Evolutionary conservation across 2,329 filamentous ascomycete genomes (phyloP).

Genomic region (Botryotinia convoluta): DNA sequence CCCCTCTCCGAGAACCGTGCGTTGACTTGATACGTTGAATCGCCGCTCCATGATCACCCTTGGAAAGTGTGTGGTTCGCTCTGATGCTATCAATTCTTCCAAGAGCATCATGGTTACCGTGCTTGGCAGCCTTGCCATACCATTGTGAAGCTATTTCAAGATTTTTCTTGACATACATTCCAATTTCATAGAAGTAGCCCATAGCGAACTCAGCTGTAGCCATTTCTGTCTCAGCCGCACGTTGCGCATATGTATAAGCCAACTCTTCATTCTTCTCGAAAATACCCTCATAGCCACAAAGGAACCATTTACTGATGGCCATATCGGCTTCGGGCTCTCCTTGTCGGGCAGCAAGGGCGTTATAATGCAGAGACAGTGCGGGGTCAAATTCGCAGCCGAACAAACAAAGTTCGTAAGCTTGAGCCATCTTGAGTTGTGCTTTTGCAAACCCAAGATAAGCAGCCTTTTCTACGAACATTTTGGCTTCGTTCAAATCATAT

Average conservation of each 20-base stretch:
- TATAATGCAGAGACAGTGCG: slow-evolving; percentile 90
- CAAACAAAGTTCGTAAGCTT: slow-evolving; percentile 91
- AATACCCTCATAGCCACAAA: slow-evolving; percentile 88
- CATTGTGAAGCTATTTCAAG: slow-evolving; percentile 78
- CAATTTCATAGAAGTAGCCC: slow-evolving; percentile 97
- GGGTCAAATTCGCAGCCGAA: slow-evolving; percentile 94
- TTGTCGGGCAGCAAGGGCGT: slow-evolving; percentile 86
- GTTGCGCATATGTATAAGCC: slow-evolving; percentile 85
- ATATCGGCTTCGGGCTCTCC: slow-evolving; percentile 92
- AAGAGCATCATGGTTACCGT: slow-evolving; percentile 87
- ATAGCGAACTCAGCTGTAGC: slow-evolving; percentile 93
- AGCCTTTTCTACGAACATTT: slow-evolving; percentile 91
- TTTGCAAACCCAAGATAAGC: slow-evolving; percentile 95
- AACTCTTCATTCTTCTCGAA: slow-evolving; percentile 96
- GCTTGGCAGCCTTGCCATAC: slow-evolving; percentile 86
- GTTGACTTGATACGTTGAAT: slow-evolving; percentile 83
- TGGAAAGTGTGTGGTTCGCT: slow-evolving; percentile 79
- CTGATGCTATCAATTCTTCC: slow-evolving; percentile 80
- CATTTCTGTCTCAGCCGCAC: slow-evolving; percentile 77
- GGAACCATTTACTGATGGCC: slow-evolving; percentile 97
- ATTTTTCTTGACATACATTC: slow-evolving; percentile 84
- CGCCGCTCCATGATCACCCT: slow-evolving; percentile 87
- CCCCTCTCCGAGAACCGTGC: slow-evolving; percentile 65
- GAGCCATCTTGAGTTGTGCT: slow-evolving; percentile 95
- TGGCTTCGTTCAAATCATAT: slow-evolving; percentile 69